Percentiles rank a stretch among this genome's conserved stretches.
Evolutionary conservation across 257 asterid species (phyloP).

Genomic region (Solanum dulcamara): DNA sequence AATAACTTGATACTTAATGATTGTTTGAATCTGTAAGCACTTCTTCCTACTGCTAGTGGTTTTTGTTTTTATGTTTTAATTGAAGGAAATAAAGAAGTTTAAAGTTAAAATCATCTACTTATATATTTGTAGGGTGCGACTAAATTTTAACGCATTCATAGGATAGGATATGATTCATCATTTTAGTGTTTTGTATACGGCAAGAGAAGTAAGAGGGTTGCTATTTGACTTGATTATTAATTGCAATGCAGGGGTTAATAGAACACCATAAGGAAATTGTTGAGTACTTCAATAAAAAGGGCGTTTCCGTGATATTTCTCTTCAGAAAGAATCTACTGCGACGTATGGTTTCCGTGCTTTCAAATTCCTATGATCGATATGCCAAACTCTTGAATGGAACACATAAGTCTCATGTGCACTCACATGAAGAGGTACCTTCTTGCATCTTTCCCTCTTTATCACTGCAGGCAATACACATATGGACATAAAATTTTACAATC

Average conservation of each 20-base stretch:
- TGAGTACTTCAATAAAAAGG: conserved; percentile 42
- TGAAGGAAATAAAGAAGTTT: not conserved
- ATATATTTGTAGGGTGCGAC: not conserved
- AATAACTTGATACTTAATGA: not conserved
- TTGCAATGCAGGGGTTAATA: conserved; percentile 48
- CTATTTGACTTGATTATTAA: not conserved
- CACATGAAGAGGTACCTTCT: conserved; percentile 41
- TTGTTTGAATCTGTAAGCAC: not conserved
- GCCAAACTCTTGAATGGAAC: conserved; percentile 68
- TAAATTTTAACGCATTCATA: not conserved
- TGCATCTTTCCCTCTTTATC: not conserved
- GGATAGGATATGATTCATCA: not conserved
- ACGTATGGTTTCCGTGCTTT: conserved; percentile 58
- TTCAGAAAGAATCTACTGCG: conserved; percentile 60
- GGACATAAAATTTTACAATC: not conserved
- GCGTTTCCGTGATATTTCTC: conserved; percentile 53
- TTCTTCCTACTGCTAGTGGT: not conserved
- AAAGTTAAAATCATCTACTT: not conserved
- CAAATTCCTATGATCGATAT: conserved; percentile 54
- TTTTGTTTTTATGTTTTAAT: not conserved
- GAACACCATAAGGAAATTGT: conserved; percentile 42
- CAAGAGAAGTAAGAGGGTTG: not conserved
- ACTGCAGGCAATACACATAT: not conserved
- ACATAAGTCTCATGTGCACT: conserved; percentile 77
- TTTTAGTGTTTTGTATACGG: not conserved